Conservation (phyloP, 192 early-diverging fungal genomes). For the Dissophora ornata region DNA sequence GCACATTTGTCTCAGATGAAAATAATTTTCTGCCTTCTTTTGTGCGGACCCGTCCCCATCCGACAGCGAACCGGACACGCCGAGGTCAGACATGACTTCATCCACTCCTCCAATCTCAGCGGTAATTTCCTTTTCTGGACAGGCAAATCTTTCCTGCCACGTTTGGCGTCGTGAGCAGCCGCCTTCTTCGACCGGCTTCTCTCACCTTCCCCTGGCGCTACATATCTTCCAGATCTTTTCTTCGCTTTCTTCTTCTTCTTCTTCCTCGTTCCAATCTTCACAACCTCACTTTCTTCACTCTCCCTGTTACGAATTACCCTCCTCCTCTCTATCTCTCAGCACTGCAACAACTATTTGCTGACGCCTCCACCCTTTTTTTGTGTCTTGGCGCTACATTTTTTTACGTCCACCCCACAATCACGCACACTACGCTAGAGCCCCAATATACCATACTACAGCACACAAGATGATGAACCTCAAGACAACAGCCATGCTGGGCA, state of each 20-base stretch:
- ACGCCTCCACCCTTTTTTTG: too few relatives aligned
- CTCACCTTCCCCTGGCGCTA: too few relatives aligned
- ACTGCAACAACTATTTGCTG: too few relatives aligned
- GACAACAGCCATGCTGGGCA: constrained; percentile 44
- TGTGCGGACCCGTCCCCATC: background rate
- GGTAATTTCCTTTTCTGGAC: constrained; percentile 11
- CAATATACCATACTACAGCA: too few relatives aligned
- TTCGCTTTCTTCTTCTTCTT: constrained; percentile 10
- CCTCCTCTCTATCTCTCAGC: too few relatives aligned
- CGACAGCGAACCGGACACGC: background rate
- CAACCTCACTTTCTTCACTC: background rate
- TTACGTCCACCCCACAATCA: background rate
- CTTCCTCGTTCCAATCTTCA: background rate
- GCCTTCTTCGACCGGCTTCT: constrained; percentile 25
- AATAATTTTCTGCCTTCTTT: too few relatives aligned
- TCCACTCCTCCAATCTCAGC: background rate
- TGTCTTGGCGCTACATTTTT: background rate
- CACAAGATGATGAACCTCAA: constrained; percentile 47
- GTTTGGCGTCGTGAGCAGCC: too few relatives aligned
- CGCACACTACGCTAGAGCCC: too few relatives aligned
- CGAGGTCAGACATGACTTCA: background rate
- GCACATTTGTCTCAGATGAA: too few relatives aligned
- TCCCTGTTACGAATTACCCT: background rate
- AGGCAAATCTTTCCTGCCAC: background rate
- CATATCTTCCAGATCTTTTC: too few relatives aligned